phyloP scores from a whole-genome alignment of 768 basidiomycete species.

The Tremella fuciformis region DNA sequence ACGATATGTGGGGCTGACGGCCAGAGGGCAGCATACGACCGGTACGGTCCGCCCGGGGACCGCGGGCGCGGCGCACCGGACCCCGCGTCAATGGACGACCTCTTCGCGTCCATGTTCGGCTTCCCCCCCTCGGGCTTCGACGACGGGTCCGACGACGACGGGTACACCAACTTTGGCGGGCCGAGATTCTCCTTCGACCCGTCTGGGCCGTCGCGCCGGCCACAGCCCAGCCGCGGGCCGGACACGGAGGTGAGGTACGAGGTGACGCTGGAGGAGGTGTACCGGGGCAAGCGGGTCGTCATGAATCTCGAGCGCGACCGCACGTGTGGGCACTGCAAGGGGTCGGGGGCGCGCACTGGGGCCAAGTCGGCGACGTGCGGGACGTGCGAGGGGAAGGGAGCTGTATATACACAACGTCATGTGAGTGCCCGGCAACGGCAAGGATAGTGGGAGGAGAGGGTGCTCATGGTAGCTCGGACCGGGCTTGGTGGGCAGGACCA shows the following conservation, averaged over 20 bases:
- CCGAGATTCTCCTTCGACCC: constrained; percentile 24
- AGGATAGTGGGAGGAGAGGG: background rate
- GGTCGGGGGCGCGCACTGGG: constrained; percentile 79
- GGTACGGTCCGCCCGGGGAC: constrained; percentile 50
- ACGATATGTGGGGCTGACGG: background rate
- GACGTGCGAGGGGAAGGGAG: constrained; percentile 77
- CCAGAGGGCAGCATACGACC: constrained; percentile 46
- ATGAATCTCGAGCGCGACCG: constrained; percentile 85
- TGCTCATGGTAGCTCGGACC: constrained; percentile 37
- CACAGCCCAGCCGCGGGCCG: constrained; percentile 31
- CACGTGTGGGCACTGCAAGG: constrained; percentile 74
- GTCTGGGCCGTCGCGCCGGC: constrained; percentile 56
- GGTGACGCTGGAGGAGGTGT: constrained; percentile 86
- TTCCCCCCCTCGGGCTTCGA: constrained; percentile 9
- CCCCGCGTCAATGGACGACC: constrained; percentile 47
- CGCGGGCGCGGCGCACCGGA: constrained; percentile 53
- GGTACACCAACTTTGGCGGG: constrained; percentile 51
- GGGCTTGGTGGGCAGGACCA: constrained; percentile 49
- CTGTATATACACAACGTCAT: constrained; percentile 46
- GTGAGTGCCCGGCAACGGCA: constrained; percentile 34
- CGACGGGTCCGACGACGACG: no score
- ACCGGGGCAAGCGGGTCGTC: constrained; percentile 82
- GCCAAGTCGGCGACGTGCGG: constrained; percentile 81
- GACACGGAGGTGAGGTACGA: constrained; percentile 57
- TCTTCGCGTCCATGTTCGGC: constrained; percentile 52